These are phyloP conservation scores for Mycena venus DNA, from an alignment of 768 basidiomycete species.

Conservation along the genomic window DNA sequence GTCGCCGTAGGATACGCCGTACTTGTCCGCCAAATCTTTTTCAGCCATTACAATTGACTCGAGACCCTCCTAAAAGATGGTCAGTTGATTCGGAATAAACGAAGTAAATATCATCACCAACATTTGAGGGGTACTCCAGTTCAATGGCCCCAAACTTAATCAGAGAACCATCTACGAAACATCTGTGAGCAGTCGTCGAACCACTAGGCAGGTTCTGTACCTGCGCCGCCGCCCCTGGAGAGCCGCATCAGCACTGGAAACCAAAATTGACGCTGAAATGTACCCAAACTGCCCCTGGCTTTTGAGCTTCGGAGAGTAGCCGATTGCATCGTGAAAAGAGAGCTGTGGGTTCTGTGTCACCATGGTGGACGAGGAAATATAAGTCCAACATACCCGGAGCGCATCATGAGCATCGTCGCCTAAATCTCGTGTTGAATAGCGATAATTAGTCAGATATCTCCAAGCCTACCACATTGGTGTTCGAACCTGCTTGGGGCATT, in stretches of 20 bases:
- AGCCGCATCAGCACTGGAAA: background rate
- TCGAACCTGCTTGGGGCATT: background rate
- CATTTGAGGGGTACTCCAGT: conserved; percentile 17
- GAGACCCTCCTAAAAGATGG: background rate
- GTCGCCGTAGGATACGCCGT: conserved; percentile 30
- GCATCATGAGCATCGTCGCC: conserved; percentile 31
- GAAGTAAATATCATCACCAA: background rate
- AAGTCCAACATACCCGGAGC: conserved; percentile 13
- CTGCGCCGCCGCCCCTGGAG: conserved; percentile 24
- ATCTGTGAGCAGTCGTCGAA: background rate
- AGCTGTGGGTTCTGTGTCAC: conserved; percentile 3
- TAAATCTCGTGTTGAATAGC: background rate
- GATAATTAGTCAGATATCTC: too few relatives aligned
- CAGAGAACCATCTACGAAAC: conserved; percentile 21
- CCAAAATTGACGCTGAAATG: background rate
- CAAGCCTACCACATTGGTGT: background rate
- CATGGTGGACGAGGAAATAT: background rate
- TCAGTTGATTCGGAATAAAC: background rate
- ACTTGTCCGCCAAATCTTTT: background rate
- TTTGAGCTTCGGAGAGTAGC: conserved; percentile 15
- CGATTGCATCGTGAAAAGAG: conserved; percentile 34
- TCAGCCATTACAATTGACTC: conserved; percentile 18
- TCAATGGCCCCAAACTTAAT: conserved; percentile 22
- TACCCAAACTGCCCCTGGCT: conserved; percentile 5
- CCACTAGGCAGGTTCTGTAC: background rate